These are phyloP conservation scores for Mycena sp. DNA, from an alignment of 1,284 basidiomycete species.

Conservation along the genomic window DNA sequence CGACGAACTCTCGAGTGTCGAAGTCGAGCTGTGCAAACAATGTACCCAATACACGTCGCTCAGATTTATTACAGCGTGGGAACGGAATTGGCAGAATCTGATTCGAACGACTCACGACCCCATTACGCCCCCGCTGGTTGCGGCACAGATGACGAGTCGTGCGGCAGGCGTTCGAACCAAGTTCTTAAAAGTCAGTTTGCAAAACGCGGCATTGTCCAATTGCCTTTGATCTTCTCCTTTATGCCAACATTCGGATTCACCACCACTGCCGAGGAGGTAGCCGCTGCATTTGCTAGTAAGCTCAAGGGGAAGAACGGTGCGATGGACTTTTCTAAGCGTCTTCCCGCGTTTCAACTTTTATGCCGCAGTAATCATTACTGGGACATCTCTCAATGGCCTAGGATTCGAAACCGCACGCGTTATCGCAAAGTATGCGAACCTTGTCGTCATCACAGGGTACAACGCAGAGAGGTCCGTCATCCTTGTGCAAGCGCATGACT, in stretches of 20 bases:
- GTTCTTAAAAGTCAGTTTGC: too few species aligned
- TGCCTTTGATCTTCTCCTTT: too few species aligned
- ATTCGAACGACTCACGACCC: too few species aligned
- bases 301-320: slow-evolving; percentile 25
- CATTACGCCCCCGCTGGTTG: too few species aligned
- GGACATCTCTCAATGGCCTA: slow-evolving; percentile 21
- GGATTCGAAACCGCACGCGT: slow-evolving; percentile 20
- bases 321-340: neutral
- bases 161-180: too few species aligned
- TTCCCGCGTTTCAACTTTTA: neutral
- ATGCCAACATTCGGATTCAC: slow-evolving; percentile 11
- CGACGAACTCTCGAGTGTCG: too few species aligned
- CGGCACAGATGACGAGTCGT: too few species aligned
- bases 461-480: slow-evolving; percentile 13
- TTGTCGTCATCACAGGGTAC: slow-evolving; percentile 25
- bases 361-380: slow-evolving; percentile 20
- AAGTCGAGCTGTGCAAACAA: too few species aligned
- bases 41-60: too few species aligned
- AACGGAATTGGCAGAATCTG: too few species aligned
- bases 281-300: slow-evolving; percentile 7
- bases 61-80: too few species aligned
- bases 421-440: slow-evolving; percentile 19
- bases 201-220: too few species aligned
- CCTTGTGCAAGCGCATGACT: neutral
- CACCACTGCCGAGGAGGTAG: slow-evolving; percentile 20